Evolutionary conservation across 108 stramenopile species (phyloP).

Genomic region (Cyclotella choctawhatcheeana): DNA sequence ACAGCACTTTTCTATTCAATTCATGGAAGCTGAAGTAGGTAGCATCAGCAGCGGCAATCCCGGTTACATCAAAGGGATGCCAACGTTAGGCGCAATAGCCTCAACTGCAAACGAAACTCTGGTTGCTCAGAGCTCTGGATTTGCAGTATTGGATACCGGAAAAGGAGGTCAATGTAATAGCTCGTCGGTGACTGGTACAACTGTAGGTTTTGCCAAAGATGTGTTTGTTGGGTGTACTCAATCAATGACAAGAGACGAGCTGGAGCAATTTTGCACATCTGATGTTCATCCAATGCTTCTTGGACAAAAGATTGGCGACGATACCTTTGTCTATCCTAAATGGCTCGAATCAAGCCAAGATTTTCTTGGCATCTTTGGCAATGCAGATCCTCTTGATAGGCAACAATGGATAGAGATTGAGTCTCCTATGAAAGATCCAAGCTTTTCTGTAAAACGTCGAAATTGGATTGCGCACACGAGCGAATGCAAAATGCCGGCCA

Average conservation of each 20-base stretch:
- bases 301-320: constrained; percentile 7
- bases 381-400: constrained; percentile 66
- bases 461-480: constrained; percentile 21
- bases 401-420: constrained; percentile 60
- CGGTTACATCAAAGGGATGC: constrained; percentile 55
- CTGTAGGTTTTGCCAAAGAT: constrained; percentile 53
- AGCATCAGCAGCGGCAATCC: constrained; percentile 59
- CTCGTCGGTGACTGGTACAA: constrained; percentile 32
- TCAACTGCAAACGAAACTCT: constrained; percentile 18
- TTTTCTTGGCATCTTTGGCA: constrained; percentile 62
- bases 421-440: constrained; percentile 7
- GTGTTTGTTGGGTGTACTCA: constrained; percentile 60
- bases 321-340: constrained; percentile 22
- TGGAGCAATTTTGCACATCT: constrained; percentile 46
- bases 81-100: constrained; percentile 50
- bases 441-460: constrained; percentile 17
- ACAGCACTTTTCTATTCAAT: constrained; percentile 43
- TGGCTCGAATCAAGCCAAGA: constrained; percentile 39
- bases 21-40: constrained; percentile 20
- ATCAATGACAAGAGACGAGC: constrained; percentile 49
- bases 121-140: constrained; percentile 35
- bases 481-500: constrained; percentile 41
- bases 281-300: constrained; percentile 31
- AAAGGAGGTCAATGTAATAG: constrained; percentile 29
- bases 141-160: constrained; percentile 48